Evolutionary conservation across 768 basidiomycete genomes (phyloP), one percentile per base, ranked within the genome.

Genomic region (Leccinum disarticulatum): DNA sequence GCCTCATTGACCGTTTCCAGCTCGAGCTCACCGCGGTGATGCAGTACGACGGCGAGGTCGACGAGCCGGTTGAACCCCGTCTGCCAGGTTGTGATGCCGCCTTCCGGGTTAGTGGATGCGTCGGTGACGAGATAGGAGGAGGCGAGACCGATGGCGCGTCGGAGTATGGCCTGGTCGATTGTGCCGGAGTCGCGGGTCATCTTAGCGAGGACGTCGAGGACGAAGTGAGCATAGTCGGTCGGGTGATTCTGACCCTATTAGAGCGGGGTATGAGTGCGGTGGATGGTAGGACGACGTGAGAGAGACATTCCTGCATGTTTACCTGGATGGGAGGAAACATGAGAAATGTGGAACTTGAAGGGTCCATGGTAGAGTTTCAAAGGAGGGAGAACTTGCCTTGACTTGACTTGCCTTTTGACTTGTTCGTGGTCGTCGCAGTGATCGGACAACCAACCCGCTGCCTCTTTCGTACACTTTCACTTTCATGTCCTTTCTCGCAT

Each of bases 101-200:
- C 68, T 36, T 80, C 80, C 0, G 83, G 77, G 66, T 86, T 84
- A 63, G 74, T 90, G 58, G 84, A 85, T 1, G 81, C 80, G 73
- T 93, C 91, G 13, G 90, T 85, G 59, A 93, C 70, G 49, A 92
- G 83, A 68, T 87, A 91, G n/a, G 90, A 89, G 2, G 91, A 87
- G 14, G 91, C 82, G 41, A 91, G 83, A 15, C 80, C 80, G 51
- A 92, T 76, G 67, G 85, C 88, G 38, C 83, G 82, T 57, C 87
- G 83, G 46, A 92, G 77, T 38, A 81, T 66, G 14, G 67, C 66
- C 74, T 92, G 90, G 72, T 90, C 84, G 31, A 91, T 80, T 2
- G 72, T 54, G 2, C 80, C 76, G 3, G 76, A 66, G 54, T 75
- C 71, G 57, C 75, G 77, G 4, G 79, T 83, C 75, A 81, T 85